Percentiles rank a stretch among this genome's conserved stretches.
These are phyloP conservation scores for Elongisporangium anandrum DNA, from an alignment of 352 stramenopile genomes.

Conservation along the genomic window DNA sequence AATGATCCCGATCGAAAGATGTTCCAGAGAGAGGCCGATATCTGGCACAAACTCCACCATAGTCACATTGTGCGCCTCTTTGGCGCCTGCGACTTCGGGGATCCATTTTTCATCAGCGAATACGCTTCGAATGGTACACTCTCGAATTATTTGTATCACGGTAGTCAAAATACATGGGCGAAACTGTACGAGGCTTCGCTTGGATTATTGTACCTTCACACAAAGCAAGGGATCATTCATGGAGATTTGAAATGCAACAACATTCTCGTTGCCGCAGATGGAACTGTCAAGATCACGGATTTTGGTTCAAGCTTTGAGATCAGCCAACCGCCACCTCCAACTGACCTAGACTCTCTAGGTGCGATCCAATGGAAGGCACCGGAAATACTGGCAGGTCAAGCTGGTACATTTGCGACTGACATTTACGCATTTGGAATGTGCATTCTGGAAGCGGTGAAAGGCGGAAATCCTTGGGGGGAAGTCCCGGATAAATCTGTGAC, in stretches of 20 bases:
- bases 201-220: slow-evolving; percentile 68
- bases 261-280: neutral
- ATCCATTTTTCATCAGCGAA: neutral
- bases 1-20: slow-evolving; percentile 6
- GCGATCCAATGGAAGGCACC: slow-evolving; percentile 26
- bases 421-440: slow-evolving; percentile 30
- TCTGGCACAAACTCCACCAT: slow-evolving; percentile 28
- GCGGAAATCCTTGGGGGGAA: slow-evolving; percentile 17
- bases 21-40: slow-evolving; percentile 20
- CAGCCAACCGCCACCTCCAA: neutral
- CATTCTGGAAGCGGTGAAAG: slow-evolving; percentile 23
- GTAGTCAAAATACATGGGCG: slow-evolving; percentile 11
- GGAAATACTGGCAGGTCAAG: slow-evolving; percentile 11
- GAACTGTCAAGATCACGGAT: neutral
- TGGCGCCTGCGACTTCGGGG: slow-evolving; percentile 3
- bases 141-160: neutral
- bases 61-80: slow-evolving; percentile 28
- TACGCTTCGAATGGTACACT: neutral
- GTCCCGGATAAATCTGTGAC: slow-evolving; percentile 19
- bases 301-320: slow-evolving; percentile 1
- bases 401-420: slow-evolving; percentile 17
- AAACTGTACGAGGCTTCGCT: slow-evolving; percentile 18
- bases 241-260: slow-evolving; percentile 16
- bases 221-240: slow-evolving; percentile 1
- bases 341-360: slow-evolving; percentile 2